A percentile compares a stretch with the other conserved stretches of the same genome.
Evolutionary conservation across 306 rosid species (phyloP).

Genomic region (Canavalia ensiformis): DNA sequence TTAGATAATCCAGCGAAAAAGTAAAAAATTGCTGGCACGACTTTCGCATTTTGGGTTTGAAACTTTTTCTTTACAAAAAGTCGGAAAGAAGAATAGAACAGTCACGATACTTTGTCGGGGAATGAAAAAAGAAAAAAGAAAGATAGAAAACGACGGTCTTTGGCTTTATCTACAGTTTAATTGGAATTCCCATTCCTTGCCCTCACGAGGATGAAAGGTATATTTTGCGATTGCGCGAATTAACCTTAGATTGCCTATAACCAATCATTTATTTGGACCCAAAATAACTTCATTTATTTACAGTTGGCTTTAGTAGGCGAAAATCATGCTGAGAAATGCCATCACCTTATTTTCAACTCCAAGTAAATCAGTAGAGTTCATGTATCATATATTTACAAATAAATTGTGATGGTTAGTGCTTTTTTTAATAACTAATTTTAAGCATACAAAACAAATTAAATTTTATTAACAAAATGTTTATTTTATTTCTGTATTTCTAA

Average conservation of each 20-base stretch:
- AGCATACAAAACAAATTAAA: too few species aligned
- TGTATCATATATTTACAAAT: not conserved
- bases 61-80: constrained; percentile 9
- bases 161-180: not conserved
- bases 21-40: not conserved
- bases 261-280: not conserved
- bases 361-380: not conserved
- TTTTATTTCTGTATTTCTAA: too few species aligned
- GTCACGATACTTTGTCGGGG: not conserved
- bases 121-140: not conserved
- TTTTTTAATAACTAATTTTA: not conserved
- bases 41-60: not conserved
- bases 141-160: not conserved
- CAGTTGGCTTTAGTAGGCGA: not conserved
- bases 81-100: constrained; percentile 22
- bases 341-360: not conserved
- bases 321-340: not conserved
- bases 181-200: not conserved
- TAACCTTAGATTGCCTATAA: not conserved
- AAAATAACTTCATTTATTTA: too few species aligned
- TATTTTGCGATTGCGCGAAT: not conserved
- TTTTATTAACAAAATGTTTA: too few species aligned
- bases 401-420: not conserved
- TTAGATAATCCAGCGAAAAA: not conserved
- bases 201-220: not conserved